Percentiles rank a stretch among this genome's conserved stretches.
Conservation (phyloP, 2,329 filamentous ascomycete species). For the Cladorrhinum sp. region DNA sequence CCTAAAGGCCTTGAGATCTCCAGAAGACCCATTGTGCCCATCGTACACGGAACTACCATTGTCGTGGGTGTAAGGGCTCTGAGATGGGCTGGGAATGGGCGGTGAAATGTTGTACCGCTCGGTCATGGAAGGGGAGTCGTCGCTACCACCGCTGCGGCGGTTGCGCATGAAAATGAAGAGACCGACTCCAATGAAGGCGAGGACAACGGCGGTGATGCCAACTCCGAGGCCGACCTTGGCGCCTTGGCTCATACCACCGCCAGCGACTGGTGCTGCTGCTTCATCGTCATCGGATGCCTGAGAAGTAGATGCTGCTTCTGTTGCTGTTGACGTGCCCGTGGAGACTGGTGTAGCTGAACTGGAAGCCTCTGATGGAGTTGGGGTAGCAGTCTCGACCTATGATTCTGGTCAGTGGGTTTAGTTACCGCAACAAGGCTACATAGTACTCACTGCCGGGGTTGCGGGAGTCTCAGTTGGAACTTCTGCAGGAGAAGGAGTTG, state of each 20-base stretch:
- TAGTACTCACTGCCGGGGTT: background rate
- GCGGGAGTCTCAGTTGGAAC: background rate
- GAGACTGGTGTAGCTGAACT: slow-evolving; percentile 6
- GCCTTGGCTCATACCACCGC: slow-evolving; percentile 37
- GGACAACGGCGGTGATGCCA: slow-evolving; percentile 42
- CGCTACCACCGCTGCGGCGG: slow-evolving; percentile 15
- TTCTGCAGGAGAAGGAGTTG: background rate
- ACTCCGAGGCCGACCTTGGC: slow-evolving; percentile 51
- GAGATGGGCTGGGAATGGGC: slow-evolving; percentile 48
- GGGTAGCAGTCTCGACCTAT: slow-evolving; percentile 10
- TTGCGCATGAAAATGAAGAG: slow-evolving; percentile 40
- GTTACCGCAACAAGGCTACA: background rate
- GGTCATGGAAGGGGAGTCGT: slow-evolving; percentile 25
- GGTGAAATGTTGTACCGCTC: slow-evolving; percentile 47
- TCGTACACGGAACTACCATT: slow-evolving; percentile 38
- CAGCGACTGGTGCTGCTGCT: background rate
- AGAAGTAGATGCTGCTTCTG: slow-evolving; percentile 11
- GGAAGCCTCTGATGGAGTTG: background rate
- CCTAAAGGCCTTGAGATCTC: slow-evolving; percentile 51
- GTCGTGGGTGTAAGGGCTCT: slow-evolving; percentile 36
- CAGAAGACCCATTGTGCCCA: slow-evolving; percentile 39
- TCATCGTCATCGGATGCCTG: background rate
- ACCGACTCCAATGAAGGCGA: slow-evolving; percentile 39
- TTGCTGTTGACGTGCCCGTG: background rate
- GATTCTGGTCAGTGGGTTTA: background rate